Evolutionary conservation across 768 basidiomycete species (phyloP).

Genomic region (Boletus subparvulus): DNA sequence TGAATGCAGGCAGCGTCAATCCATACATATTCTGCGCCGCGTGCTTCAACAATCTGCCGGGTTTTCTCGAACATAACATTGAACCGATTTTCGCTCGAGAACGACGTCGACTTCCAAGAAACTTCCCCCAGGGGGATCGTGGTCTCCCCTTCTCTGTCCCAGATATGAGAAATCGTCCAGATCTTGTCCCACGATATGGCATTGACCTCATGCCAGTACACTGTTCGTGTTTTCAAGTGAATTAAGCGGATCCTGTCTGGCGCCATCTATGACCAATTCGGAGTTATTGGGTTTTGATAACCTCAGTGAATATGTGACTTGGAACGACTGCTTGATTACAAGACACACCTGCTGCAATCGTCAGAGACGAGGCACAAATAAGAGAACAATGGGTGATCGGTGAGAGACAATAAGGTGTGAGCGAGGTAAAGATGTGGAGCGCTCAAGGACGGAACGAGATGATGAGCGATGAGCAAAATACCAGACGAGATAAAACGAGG

Average conservation of each 20-base stretch:
- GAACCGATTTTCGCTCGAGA: constrained; percentile 8
- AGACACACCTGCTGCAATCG: background rate
- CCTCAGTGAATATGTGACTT: background rate
- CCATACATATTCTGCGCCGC: constrained; percentile 7
- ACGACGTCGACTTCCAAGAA: constrained; percentile 3
- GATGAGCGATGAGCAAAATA: background rate
- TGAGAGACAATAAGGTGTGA: too few species aligned
- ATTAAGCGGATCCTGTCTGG: constrained; percentile 4
- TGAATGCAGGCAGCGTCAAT: constrained; percentile 10
- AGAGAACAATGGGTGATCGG: too few species aligned
- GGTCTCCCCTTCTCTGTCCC: background rate
- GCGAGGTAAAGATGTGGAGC: background rate
- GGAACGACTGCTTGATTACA: background rate
- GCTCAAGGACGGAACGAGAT: background rate
- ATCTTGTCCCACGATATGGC: constrained; percentile 1
- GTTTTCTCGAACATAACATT: background rate
- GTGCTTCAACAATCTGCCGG: background rate
- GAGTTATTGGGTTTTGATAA: background rate
- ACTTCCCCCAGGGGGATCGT: background rate
- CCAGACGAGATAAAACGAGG: too few species aligned
- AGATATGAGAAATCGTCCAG: constrained; percentile 11
- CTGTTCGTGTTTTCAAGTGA: background rate
- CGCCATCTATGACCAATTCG: background rate
- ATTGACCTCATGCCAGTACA: background rate
- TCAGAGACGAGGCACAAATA: too few species aligned